These are phyloP conservation scores for Funneliformis geosporum DNA, from an alignment of 192 early-diverging fungal species.

Conservation along the genomic window DNA sequence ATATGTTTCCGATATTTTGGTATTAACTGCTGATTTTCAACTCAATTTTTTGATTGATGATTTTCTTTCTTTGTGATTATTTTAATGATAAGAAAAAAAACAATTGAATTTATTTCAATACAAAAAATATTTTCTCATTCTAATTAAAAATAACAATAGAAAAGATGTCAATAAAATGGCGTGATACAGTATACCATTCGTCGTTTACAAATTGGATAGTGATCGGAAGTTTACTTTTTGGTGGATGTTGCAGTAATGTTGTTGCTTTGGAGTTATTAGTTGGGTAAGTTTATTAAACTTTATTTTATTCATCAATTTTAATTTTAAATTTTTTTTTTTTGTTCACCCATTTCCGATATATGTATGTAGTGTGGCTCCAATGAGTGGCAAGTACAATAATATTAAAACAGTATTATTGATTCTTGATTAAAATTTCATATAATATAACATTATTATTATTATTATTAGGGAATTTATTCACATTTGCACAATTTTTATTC, in stretches of 20 bases:
- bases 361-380: slow-evolving; percentile 53
- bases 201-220: slow-evolving; percentile 32
- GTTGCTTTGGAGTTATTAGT: slow-evolving; percentile 82
- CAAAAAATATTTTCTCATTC: background rate
- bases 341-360: background rate
- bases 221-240: slow-evolving; percentile 78
- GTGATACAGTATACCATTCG: background rate
- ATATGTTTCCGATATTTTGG: too few species aligned
- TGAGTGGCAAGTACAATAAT: slow-evolving; percentile 49
- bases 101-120: background rate
- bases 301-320: background rate
- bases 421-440: background rate
- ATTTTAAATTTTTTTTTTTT: slow-evolving; percentile 12
- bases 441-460: background rate
- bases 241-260: slow-evolving; percentile 87
- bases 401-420: background rate
- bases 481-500: slow-evolving; percentile 74
- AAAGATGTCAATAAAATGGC: background rate
- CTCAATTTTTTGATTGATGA: background rate
- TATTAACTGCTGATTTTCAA: too few species aligned
- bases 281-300: slow-evolving; percentile 42
- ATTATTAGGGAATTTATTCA: slow-evolving; percentile 60
- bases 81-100: background rate
- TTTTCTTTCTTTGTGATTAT: background rate
- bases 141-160: background rate